Evolutionary conservation across 352 stramenopile genomes (phyloP).

Genomic region (Lagenidium giganteum): DNA sequence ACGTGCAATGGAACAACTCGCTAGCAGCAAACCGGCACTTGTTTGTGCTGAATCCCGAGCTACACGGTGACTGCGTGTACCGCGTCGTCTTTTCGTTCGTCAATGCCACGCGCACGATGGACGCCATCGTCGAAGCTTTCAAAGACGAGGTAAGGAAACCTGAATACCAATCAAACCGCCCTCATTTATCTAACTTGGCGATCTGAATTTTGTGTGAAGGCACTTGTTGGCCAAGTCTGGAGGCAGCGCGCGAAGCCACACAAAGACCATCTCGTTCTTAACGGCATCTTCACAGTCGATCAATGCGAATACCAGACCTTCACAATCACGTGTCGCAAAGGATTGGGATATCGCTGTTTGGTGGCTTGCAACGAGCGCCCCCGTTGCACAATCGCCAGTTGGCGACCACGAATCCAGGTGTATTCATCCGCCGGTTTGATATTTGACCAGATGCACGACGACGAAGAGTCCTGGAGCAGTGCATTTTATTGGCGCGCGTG

Average conservation of each 20-base stretch:
- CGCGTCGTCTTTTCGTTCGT: slow-evolving; percentile 49
- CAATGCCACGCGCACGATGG: slow-evolving; percentile 22
- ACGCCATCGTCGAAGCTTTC: slow-evolving; percentile 38
- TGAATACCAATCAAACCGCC: not conserved
- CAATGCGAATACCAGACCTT: slow-evolving; percentile 8
- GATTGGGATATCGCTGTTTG: not conserved
- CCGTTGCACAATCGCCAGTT: not conserved
- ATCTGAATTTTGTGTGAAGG: too few relatives aligned
- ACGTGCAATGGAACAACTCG: slow-evolving; percentile 29
- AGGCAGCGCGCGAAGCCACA: not conserved
- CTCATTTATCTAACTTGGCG: not conserved
- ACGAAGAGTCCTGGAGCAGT: slow-evolving; percentile 19
- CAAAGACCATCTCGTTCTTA: slow-evolving; percentile 4
- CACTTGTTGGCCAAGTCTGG: slow-evolving; percentile 1
- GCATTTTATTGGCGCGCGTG: slow-evolving; percentile 54
- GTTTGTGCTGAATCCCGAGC: slow-evolving; percentile 29
- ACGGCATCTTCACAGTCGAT: not conserved
- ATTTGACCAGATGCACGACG: slow-evolving; percentile 20
- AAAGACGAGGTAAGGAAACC: slow-evolving; percentile 40
- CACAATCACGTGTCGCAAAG: slow-evolving; percentile 5
- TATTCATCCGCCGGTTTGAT: slow-evolving; percentile 36
- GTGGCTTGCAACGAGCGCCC: not conserved
- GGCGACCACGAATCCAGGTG: slow-evolving; percentile 40
- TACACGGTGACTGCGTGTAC: slow-evolving; percentile 15
- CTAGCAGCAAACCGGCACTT: slow-evolving; percentile 20